Conservation (phyloP, 192 early-diverging fungal species). For the Entomortierella chlamydospora region DNA sequence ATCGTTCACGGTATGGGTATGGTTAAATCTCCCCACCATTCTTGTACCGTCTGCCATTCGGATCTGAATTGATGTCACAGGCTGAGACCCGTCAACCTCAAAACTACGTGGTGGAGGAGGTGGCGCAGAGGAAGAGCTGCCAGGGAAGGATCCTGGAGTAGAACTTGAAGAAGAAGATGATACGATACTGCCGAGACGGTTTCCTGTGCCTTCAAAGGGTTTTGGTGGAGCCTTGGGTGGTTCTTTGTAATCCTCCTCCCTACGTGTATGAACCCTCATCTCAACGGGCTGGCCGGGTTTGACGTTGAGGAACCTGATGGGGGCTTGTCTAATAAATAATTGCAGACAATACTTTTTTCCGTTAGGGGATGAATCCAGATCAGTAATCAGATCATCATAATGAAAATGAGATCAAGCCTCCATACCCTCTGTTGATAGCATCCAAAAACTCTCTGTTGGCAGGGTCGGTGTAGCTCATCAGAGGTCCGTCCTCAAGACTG, state of each 20-base stretch:
- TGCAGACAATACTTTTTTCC: too few species aligned
- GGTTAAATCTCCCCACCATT: constrained; percentile 91
- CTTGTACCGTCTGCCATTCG: constrained; percentile 91
- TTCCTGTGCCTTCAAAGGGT: constrained; percentile 84
- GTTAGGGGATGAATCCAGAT: too few species aligned
- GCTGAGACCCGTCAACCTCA: constrained; percentile 78
- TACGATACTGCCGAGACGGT: constrained; percentile 75
- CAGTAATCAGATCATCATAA: too few species aligned
- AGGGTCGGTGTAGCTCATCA: constrained; percentile 88
- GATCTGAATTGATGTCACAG: constrained; percentile 90
- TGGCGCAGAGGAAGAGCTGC: constrained; percentile 24
- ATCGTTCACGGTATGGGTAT: constrained; percentile 90
- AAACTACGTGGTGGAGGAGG: constrained; percentile 52
- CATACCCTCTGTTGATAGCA: constrained; percentile 89
- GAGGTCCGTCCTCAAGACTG: constrained; percentile 92
- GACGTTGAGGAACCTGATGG: constrained; percentile 88
- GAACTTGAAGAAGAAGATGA: constrained; percentile 43
- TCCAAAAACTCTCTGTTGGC: constrained; percentile 86
- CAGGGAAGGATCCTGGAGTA: constrained; percentile 49
- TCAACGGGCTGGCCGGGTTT: constrained; percentile 91
- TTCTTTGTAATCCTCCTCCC: constrained; percentile 89
- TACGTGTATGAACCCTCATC: constrained; percentile 81
- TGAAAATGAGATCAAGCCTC: too few species aligned
- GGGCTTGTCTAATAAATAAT: constrained; percentile 84
- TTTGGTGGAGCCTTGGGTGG: constrained; percentile 81